Evolutionary conservation across 1,284 basidiomycete species (phyloP), one percentile per base, ranked within the genome.

Genomic region (Pseudozyma sp.): DNA sequence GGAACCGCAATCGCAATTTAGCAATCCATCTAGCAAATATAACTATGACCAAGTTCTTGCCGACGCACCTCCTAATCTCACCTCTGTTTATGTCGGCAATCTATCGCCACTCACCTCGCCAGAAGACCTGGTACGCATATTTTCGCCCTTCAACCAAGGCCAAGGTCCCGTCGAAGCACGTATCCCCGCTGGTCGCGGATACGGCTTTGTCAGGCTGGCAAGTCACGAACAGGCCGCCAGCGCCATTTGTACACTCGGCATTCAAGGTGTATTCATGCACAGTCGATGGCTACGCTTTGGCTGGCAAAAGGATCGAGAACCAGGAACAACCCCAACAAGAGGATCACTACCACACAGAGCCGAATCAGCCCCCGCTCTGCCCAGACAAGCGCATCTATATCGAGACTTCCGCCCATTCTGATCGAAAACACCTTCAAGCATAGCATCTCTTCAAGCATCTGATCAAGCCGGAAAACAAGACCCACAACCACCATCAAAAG

Each of bases 31-130:
- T 12, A n/a, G 52, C 31, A 66, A 68, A 25, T 52, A 60, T 47
- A 72, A 92, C 65, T 97, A 94, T 87, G 94, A 96, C 84, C 86
- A 91, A 18, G 92, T 97, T 71, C 91, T 95, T 39, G 88, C 90
- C 77, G 94, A 95, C 86, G 93, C 95, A 1, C 93, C 94, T 36
- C 90, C 92, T 40, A 94, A 91, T 87, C 97, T 97, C 87, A 90
- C 92, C 53, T 98, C 96, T 50, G 94, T 99, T 78, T 99, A 99
- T 86, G 95, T 98, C 84, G 96, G 96, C 74, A 99, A 99, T 87
- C 89, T 99, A 69, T 94, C 97, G 66, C 95, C 95, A 2, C 95
- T 94, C 87, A 92, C 92, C 80, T 95, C 94, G 19, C 94, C 96
- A 86, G 92, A 93, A 49, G 97, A 99, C 86, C 90, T 99, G 71